Percentiles rank a stretch among this genome's conserved stretches.
phyloP scores from a whole-genome alignment of 148 eudicot genomes.

The Pharnaceum exiguum region DNA sequence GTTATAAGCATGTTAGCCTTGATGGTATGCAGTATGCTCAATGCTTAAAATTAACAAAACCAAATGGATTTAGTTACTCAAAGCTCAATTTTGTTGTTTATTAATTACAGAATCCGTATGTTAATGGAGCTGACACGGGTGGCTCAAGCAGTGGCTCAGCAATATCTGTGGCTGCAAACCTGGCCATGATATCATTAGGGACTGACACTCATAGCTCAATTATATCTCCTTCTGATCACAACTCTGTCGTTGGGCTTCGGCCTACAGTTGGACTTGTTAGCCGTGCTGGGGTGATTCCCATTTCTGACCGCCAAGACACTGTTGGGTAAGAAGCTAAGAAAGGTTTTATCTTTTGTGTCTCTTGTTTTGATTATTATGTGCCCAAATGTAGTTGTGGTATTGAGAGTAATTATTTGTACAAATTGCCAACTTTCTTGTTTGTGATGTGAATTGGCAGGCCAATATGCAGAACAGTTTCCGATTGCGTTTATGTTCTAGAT shows the following conservation, averaged over 20 bases:
- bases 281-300: constrained; percentile 56
- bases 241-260: constrained; percentile 55
- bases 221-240: constrained; percentile 44
- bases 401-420: no score
- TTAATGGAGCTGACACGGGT: constrained; percentile 37
- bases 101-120: constrained; percentile 49
- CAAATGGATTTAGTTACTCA: not conserved
- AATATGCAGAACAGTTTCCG: constrained; percentile 65
- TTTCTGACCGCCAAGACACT: constrained; percentile 62
- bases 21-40: no score
- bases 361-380: not conserved
- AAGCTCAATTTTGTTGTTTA: not conserved
- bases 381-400: not conserved
- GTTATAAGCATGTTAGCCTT: no score
- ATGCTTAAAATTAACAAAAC: no score
- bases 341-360: not conserved
- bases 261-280: constrained; percentile 76
- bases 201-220: constrained; percentile 67
- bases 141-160: constrained; percentile 76
- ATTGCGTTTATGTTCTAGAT: constrained; percentile 63
- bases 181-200: constrained; percentile 53
- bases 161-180: constrained; percentile 55
- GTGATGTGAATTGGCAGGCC: constrained; percentile 38
- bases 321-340: constrained; percentile 30
- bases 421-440: not conserved